A percentile compares a stretch with the other conserved stretches of the same genome.
These are phyloP conservation scores for Syncephalastrum sp. DNA, from an alignment of 371 early-diverging fungal genomes.

Conservation along the genomic window DNA sequence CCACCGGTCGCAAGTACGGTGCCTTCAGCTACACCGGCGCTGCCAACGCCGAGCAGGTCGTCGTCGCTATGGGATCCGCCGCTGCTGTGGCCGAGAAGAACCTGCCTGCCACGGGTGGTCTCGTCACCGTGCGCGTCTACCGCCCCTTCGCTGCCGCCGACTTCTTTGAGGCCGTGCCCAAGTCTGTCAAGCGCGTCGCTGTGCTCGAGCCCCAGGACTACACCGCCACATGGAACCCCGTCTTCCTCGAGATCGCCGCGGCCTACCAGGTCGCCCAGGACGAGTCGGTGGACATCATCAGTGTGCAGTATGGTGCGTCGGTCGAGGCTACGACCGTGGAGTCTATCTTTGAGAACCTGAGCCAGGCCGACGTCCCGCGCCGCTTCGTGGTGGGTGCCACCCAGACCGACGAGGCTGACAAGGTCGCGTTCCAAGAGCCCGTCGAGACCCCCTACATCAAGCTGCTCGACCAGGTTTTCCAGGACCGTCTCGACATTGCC, in stretches of 20 bases:
- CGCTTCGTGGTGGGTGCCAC: conserved; percentile 38
- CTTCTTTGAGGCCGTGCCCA: conserved; percentile 55
- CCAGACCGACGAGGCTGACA: conserved; percentile 15
- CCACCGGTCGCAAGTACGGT: conserved; percentile 49
- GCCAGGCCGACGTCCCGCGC: conserved; percentile 25
- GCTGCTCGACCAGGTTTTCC: conserved; percentile 78
- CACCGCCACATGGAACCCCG: conserved; percentile 71
- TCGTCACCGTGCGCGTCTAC: conserved; percentile 63
- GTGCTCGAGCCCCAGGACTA: conserved; percentile 70
- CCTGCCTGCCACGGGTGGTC: conserved; percentile 46
- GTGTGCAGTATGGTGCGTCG: conserved; percentile 59
- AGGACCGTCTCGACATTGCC: conserved; percentile 74
- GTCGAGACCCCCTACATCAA: conserved; percentile 78
- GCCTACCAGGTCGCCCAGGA: conserved; percentile 58
- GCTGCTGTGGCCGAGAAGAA: conserved; percentile 41
- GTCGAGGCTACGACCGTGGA: conserved; percentile 48
- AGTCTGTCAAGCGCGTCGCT: conserved; percentile 55
- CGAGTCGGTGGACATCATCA: conserved; percentile 44
- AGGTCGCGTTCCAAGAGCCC: conserved; percentile 9
- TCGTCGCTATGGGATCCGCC: conserved; percentile 66
- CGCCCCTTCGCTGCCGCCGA: conserved; percentile 66
- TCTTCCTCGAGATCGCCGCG: conserved; percentile 76
- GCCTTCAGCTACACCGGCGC: conserved; percentile 57
- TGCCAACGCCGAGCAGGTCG: conserved; percentile 52
- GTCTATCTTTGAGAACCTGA: conserved; percentile 39